phyloP scores from a whole-genome alignment of 495 filamentous ascomycete species.

The Xylaria grammica region DNA sequence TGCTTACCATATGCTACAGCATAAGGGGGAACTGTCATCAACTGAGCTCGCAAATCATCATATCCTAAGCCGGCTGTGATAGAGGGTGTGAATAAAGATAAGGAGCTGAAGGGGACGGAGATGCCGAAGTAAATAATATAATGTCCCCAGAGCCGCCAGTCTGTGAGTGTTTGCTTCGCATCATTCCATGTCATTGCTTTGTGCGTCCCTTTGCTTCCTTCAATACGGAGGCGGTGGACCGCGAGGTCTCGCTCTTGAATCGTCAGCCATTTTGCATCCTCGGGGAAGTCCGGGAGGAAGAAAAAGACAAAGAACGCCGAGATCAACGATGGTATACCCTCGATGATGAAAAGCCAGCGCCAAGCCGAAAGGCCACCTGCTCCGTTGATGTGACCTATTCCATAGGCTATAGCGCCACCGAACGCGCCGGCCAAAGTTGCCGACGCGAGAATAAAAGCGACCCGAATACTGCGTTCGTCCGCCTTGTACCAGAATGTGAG shows the following conservation, averaged over 20 bases:
- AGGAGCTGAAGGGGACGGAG: conserved; percentile 71
- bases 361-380: conserved; percentile 69
- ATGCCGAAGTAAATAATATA: conserved; percentile 72
- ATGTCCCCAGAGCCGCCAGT: conserved; percentile 76
- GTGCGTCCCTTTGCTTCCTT: conserved; percentile 62
- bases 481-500: conserved; percentile 77
- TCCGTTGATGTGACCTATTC: conserved; percentile 69
- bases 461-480: conserved; percentile 51
- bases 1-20: conserved; percentile 64
- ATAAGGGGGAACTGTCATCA: conserved; percentile 83
- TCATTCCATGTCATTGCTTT: conserved; percentile 73
- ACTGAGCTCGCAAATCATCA: conserved; percentile 66
- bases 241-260: conserved; percentile 69
- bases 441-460: conserved; percentile 82
- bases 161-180: conserved; percentile 69
- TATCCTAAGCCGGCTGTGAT: conserved; percentile 79
- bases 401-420: conserved; percentile 75
- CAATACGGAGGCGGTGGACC: conserved; percentile 61
- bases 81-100: conserved; percentile 80
- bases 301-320: conserved; percentile 68
- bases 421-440: conserved; percentile 80
- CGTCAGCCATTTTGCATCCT: conserved; percentile 70
- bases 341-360: conserved; percentile 80
- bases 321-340: conserved; percentile 69
- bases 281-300: conserved; percentile 81